These are phyloP conservation scores for Lichtheimia ornata DNA, from an alignment of 371 early-diverging fungal genomes.

Conservation along the genomic window DNA sequence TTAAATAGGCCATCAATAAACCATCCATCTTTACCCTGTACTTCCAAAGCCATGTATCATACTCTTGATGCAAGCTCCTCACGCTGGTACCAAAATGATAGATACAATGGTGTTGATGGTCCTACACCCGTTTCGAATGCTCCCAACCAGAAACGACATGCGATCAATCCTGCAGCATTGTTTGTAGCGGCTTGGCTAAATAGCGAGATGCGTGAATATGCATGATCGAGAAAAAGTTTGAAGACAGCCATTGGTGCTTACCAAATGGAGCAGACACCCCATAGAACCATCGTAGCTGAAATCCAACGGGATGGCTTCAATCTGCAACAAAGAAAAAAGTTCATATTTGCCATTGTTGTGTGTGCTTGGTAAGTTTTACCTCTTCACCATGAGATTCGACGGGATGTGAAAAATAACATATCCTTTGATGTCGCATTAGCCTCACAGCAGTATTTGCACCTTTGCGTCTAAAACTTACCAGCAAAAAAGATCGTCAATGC, in stretches of 20 bases:
- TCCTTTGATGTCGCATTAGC: conserved; percentile 10
- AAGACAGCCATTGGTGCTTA: conserved; percentile 10
- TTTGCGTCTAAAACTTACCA: conserved; percentile 15
- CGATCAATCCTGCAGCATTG: conserved; percentile 50
- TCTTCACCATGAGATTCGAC: conserved; percentile 28
- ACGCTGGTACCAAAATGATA: conserved; percentile 48
- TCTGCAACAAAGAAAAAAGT: conserved; percentile 6
- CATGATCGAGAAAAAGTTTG: background rate
- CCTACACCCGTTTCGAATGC: conserved; percentile 45
- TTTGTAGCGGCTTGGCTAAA: conserved; percentile 51
- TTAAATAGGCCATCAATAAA: too few species aligned
- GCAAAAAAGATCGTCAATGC: conserved; percentile 45
- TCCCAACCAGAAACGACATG: conserved; percentile 66
- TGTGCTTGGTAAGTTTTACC: conserved; percentile 6
- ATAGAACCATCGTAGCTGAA: conserved; percentile 39
- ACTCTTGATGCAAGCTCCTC: conserved; percentile 41
- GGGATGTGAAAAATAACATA: conserved; percentile 32
- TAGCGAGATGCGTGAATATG: background rate
- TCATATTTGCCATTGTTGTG: too few species aligned
- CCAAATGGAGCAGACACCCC: conserved; percentile 46
- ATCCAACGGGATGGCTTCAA: conserved; percentile 40
- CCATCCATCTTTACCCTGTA: too few species aligned
- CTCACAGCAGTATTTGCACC: background rate
- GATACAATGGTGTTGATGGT: conserved; percentile 33
- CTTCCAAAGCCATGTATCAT: background rate